Conservation (phyloP, 2,329 filamentous ascomycete genomes). For the Fulvia fulva region DNA sequence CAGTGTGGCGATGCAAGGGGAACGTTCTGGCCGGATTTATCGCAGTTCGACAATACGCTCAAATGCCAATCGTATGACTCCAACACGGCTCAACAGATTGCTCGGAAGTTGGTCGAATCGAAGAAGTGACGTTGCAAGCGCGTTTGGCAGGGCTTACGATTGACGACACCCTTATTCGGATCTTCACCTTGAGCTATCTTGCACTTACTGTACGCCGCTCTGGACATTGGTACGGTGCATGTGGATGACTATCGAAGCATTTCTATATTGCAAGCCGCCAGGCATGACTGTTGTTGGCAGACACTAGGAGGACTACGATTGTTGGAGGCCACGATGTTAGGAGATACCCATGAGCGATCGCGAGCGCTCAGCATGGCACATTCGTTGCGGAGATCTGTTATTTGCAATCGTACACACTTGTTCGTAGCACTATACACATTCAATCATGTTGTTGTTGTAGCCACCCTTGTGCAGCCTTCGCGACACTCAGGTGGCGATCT, state of each 20-base stretch:
- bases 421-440: not conserved
- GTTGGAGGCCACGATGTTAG: not conserved
- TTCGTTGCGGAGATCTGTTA: not conserved
- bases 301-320: not conserved
- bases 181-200: not conserved
- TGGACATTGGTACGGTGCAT: not conserved
- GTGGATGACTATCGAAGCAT: not conserved
- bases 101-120: conserved; percentile 17
- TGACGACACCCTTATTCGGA: not conserved
- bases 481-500: not conserved
- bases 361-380: not conserved
- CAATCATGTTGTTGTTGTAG: not conserved
- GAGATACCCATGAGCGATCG: not conserved
- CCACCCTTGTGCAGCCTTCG: not conserved
- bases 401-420: not conserved
- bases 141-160: not conserved
- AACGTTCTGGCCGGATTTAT: conserved; percentile 19
- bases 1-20: conserved; percentile 18
- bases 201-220: not conserved
- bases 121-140: conserved; percentile 6
- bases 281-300: not conserved
- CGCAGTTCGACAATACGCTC: conserved; percentile 15
- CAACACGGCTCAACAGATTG: conserved; percentile 19
- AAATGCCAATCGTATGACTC: conserved; percentile 15
- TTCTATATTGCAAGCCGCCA: not conserved